Evolutionary conservation across 495 filamentous ascomycete genomes (phyloP), one percentile per base, ranked within the genome.

Genomic region (Penicillium dipodomyicola): DNA sequence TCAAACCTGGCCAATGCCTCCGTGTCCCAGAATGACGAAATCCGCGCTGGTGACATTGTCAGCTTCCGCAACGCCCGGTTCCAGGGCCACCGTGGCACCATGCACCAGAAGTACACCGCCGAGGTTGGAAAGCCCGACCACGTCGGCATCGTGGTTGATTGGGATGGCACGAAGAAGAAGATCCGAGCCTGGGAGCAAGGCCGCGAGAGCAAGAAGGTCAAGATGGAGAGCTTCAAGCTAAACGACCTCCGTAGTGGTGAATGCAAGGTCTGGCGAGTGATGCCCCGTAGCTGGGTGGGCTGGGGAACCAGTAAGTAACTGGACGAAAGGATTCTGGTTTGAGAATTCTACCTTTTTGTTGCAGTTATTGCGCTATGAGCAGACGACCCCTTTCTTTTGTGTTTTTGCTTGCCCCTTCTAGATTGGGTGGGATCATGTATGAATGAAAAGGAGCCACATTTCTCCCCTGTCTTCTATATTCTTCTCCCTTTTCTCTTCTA

Each of bases 141-240:
- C 71, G 94, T 97, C 1, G 95, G 82, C 4, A 78, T 98, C n/a
- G 92, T 97, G n/a, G 82, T 91, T 11, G 94, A 98, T 68, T 98
- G 94, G 94, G 94, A 98, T 70, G 94, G 94, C 30, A 96, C 91
- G 25, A 96, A 97, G 80, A 97, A 96, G 83, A 96, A 96, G 81
- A 87, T 98, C 35, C 77, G 92, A 39, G 92, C 86, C 1, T 97
- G 90, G 89, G 94, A 98, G 67, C 94, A 98, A 67, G 94, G 93
- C 0, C 77, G 94, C 30, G 94, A 97, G 73, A 93, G 86, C 68
- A 94, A 87, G 75, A 97, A 97, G 77, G 89, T 95, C 37, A 95
- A 92, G 77, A 74, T 89, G 54, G 93, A 97, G 77, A 92, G 90
- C 70, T 97, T 89, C 69, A 92, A 92, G 76, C 78, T 98, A 49